A percentile compares a stretch with the other conserved stretches of the same genome.
These are phyloP conservation scores for Solanum commersonii DNA, from an alignment of 257 asterid genomes.

Conservation along the genomic window DNA sequence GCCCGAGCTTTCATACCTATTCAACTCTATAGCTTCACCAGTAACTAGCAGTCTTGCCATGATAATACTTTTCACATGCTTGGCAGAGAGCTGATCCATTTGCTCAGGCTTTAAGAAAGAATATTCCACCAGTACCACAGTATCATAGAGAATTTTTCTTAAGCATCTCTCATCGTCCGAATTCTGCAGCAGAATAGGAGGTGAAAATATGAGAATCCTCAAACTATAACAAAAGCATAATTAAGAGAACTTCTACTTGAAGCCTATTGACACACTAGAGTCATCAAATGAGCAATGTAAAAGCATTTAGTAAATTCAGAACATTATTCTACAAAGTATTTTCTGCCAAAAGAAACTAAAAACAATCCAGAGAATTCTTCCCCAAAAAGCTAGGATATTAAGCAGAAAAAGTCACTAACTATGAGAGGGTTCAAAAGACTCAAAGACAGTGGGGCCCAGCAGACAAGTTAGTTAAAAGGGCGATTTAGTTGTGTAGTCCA, in stretches of 20 bases:
- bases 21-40: slow-evolving; percentile 42
- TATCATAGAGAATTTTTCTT: slow-evolving; percentile 44
- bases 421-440: neutral
- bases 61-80: slow-evolving; percentile 29
- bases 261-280: neutral
- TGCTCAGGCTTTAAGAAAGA: slow-evolving; percentile 46
- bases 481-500: neutral
- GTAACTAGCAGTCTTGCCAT: slow-evolving; percentile 37
- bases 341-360: neutral
- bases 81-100: slow-evolving; percentile 35
- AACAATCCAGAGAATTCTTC: neutral
- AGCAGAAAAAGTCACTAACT: neutral
- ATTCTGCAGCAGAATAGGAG: slow-evolving; percentile 25
- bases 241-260: neutral
- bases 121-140: slow-evolving; percentile 50
- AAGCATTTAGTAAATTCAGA: neutral
- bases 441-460: neutral
- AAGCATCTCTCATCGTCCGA: slow-evolving; percentile 25
- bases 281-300: neutral
- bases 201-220: neutral
- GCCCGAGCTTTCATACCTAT: slow-evolving; percentile 22
- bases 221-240: neutral
- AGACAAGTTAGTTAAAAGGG: neutral
- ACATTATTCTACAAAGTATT: neutral
- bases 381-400: neutral